Evolutionary conservation across 352 stramenopile species (phyloP), one percentile per base, ranked within the genome.

Genomic region (Globisporangium carolinianum): DNA sequence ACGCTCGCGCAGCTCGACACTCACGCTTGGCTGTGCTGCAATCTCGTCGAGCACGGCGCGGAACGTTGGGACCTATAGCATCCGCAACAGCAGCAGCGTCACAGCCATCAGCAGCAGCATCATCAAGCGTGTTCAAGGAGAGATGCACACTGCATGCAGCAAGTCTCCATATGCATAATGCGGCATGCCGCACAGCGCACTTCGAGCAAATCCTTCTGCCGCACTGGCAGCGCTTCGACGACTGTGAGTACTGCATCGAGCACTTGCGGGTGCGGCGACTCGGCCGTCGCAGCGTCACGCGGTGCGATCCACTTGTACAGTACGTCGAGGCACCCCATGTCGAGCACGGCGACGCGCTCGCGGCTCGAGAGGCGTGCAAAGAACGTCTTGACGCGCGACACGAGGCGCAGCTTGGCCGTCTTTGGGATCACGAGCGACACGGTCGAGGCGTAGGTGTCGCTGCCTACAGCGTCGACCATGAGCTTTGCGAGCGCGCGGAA

Each of bases 361-460:
- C 75, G 76, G 17, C 63, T 55, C 51, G 83, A 88, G 3, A 92
- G 65, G 32, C 71, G 65, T 0, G 53, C 58, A 38, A 91, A 92
- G 60, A 91, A 94, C 1, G 72, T 69, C 59, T 92, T 94, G 9
- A 89, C 76, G 1, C 62, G 66, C 3, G 82, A 88, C 24, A 92
- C 75, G 9, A 92, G 56, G 4, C 84, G 69, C 55, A 94, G 53
- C 42, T 83, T 85, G 14, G 75, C 79, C 1, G 82, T 92, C 47
- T 92, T 94, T 3, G 84, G 79, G 47, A 91, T 91, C 17, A 72
- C 71, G 35, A 91, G 54, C 15, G 83, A 67, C 12, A 90, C 82
- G 0, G 78, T 89, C 12, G 79, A 91, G 10, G 84, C 82, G 55
- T 92, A 92, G 50, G 89, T 78, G 60, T 94, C 84, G 57, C 75